A percentile compares a stretch with the other conserved stretches of the same genome.
Evolutionary conservation across 768 basidiomycete genomes (phyloP).

Genomic region (Tephrocybe sp.): DNA sequence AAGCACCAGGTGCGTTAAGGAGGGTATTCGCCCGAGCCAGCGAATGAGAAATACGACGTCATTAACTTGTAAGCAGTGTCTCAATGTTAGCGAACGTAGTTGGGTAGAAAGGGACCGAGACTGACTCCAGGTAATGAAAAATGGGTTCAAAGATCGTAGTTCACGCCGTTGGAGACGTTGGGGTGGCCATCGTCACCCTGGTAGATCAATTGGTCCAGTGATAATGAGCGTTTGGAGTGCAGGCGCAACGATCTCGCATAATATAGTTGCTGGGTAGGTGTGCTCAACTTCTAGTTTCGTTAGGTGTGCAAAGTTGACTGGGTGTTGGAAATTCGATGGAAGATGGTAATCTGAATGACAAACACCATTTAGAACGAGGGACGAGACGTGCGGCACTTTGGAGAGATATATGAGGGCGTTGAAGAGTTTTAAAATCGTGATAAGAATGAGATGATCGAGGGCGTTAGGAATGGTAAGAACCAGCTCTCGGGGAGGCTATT

Average conservation of each 20-base stretch:
- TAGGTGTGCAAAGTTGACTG: slow-evolving; percentile 18
- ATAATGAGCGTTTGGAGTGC: slow-evolving; percentile 24
- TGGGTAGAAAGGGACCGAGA: slow-evolving; percentile 18
- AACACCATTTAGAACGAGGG: slow-evolving; percentile 19
- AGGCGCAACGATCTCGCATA: slow-evolving; percentile 22
- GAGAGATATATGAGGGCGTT: slow-evolving; percentile 14
- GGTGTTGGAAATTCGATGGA: background rate
- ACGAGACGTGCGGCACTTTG: slow-evolving; percentile 17
- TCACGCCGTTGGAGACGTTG: background rate
- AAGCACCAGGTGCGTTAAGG: slow-evolving; percentile 26
- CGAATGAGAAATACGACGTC: slow-evolving; percentile 29
- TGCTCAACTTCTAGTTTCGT: slow-evolving; percentile 19
- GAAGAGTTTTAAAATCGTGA: slow-evolving; percentile 1
- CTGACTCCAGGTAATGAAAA: slow-evolving; percentile 30
- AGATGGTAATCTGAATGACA: slow-evolving; percentile 3
- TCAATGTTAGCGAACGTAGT: slow-evolving; percentile 29
- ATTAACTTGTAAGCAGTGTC: slow-evolving; percentile 16
- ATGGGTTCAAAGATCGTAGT: slow-evolving; percentile 10
- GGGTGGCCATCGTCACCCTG: background rate
- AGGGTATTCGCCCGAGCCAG: slow-evolving; percentile 27
- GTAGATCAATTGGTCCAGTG: slow-evolving; percentile 4
- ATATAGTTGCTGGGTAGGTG: slow-evolving; percentile 19
- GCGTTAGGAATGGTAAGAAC: slow-evolving; percentile 23
- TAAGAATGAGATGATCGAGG: slow-evolving; percentile 24
- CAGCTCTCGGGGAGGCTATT: slow-evolving; percentile 15